Evolutionary conservation across 129 eudicot genomes (phyloP), one percentile per base, ranked within the genome.

Genomic region (Saposhnikovia divaricata): DNA sequence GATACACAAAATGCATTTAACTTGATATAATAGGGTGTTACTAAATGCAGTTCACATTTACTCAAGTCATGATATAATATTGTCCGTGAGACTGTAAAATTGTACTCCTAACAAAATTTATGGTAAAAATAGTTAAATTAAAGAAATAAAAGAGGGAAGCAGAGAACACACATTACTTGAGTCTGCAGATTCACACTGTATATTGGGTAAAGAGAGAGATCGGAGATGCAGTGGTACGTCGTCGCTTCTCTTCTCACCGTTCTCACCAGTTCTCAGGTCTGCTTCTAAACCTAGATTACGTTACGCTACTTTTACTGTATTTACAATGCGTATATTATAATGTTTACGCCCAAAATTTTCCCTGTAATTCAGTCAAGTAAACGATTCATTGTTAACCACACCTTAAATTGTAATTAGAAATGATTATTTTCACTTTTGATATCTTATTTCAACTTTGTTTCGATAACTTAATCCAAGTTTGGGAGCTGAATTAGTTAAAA

Each of bases 211-310:
- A 55, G 75, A 55, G 75, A 74, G 85, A 76, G 83, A 75, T 85
- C 23, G 37, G 5, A 86, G 90, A 95, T 95, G 99, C 90, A 87
- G 97, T 95, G 98, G 98, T 95, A 95, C 91, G 90, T 87, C 87
- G 97, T 95, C 79, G 99, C 99, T 80, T 85, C 94, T 81, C 85
- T 95, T 48, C 96, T 92, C 87, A 95, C 99, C 77, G 81, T 95
- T 78, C 94, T 92, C 86, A 95, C 99, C 80, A 95, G 99, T 78
- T 92, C 97, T 78, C 97, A 90, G 99, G 99, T 95, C 75, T 82
- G 37, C 37, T 77, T 77, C 80, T 10, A 75, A 13, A 83, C 85
- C 85, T 80, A 83, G 57, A 63, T 73, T 68, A 78, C 80, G 43
- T 21, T 27, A 1, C 37, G 37, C 21, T 18, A 51, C n/a, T 51